A percentile compares a stretch with the other conserved stretches of the same genome.
Evolutionary conservation across 1,284 basidiomycete species (phyloP).

Genomic region (Trichosporon sp.): DNA sequence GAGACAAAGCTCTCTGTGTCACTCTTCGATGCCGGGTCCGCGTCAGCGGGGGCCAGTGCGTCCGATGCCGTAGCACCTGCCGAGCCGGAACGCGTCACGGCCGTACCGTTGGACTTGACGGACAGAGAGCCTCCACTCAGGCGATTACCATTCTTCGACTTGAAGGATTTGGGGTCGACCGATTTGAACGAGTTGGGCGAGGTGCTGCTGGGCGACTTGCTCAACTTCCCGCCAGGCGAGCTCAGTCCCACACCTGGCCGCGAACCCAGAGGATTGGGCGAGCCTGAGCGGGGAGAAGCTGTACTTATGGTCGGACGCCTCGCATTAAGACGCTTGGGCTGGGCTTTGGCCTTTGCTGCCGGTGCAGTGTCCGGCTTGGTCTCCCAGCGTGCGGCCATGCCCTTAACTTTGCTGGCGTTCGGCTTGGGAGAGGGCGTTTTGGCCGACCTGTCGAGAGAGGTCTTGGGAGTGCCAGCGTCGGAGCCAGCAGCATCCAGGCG

Average conservation of each 20-base stretch:
- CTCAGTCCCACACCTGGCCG: background rate
- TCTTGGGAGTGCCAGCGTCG: background rate
- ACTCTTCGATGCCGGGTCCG: slow-evolving; percentile 13
- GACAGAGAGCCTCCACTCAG: slow-evolving; percentile 12
- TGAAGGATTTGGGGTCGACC: background rate
- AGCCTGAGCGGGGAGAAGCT: background rate
- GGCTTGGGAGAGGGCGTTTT: slow-evolving; percentile 12
- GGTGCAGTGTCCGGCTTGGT: slow-evolving; percentile 23
- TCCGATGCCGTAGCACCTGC: slow-evolving; percentile 16
- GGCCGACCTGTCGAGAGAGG: background rate
- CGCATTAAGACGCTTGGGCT: slow-evolving; percentile 18
- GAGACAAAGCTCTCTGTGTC: slow-evolving; percentile 17
- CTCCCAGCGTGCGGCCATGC: slow-evolving; percentile 32
- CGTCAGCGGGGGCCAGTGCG: slow-evolving; percentile 15
- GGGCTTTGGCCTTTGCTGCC: slow-evolving; percentile 9
- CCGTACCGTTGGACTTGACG: background rate
- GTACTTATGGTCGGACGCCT: slow-evolving; percentile 17
- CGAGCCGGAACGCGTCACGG: background rate
- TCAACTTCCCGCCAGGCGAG: slow-evolving; percentile 5
- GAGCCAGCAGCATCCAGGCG: slow-evolving; percentile 15
- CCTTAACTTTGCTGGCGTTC: slow-evolving; percentile 27
- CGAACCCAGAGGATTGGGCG: background rate
- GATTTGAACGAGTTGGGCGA: slow-evolving; percentile 24
- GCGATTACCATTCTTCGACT: background rate
- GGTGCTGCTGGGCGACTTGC: slow-evolving; percentile 14